Evolutionary conservation across 2,329 filamentous ascomycete genomes (phyloP), one percentile per base, ranked within the genome.

Genomic region (Xylaria sp.): DNA sequence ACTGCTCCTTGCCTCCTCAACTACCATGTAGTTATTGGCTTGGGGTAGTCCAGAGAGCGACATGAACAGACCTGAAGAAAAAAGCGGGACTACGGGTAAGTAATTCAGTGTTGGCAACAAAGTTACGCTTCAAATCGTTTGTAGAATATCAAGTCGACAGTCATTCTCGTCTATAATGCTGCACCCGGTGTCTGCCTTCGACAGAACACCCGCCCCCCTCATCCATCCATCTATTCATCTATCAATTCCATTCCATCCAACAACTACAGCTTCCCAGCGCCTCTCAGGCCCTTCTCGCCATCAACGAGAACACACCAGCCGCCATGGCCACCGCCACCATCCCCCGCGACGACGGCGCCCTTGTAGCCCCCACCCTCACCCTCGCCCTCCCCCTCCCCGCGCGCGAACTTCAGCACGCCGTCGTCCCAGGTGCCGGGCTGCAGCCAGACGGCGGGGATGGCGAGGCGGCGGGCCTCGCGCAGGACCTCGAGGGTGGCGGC

Each of bases 291-390:
- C 67, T 72, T 76, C 62, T 92, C 89, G 0, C 91, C 91, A 71
- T 96, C 90, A 9, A 95, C 90, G 41, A 96, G 78, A 20, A 96
- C 88, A 73, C 91, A 96, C 89, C 91, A 95, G 1, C 91, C 91
- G 66, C 92, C 89, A 45, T 76, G 72, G 7, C 89, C 89, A 22
- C 73, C 68, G 21, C 87, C 86, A 22, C 86, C 85, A 37, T 87
- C 77, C 6, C 80, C 86, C 57, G 78, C 84, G 39, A 90, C 87
- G 34, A 91, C 80, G 13, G 66, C 88, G 37, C 86, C 85, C 61
- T 85, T 77, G 65, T 94, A 96, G 17, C 74, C 74, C 5, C 72
- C 76, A 60, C 88, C 81, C 42, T 76, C 76, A 56, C 67, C 74
- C 4, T 37, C 50, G 1, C 18, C 48, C 2, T 29, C 49, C 2